Evolutionary conservation across 805 yeast species (phyloP).

Genomic region (Saturnispora sekii): DNA sequence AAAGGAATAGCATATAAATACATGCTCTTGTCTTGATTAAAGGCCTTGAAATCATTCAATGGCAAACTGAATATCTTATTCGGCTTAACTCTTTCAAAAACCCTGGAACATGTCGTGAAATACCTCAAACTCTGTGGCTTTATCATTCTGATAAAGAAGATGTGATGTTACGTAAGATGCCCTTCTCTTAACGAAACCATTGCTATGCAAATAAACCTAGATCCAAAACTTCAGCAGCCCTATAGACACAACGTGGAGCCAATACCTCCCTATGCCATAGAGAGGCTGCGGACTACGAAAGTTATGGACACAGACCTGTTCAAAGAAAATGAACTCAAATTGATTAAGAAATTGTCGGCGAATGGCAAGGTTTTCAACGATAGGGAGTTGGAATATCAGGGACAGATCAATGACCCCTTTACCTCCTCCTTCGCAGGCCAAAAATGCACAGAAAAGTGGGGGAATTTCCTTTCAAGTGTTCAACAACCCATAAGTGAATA

Average conservation of each 20-base stretch:
- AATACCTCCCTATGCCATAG: conserved; percentile 15
- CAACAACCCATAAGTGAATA: conserved; percentile 7
- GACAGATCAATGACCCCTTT: conserved; percentile 12
- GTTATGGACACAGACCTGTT: not conserved
- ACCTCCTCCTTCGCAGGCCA: conserved; percentile 13
- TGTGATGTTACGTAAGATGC: too few relatives aligned
- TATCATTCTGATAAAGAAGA: too few relatives aligned
- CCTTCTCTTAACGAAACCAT: too few relatives aligned
- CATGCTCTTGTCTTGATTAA: conserved; percentile 24
- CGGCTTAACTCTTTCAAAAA: too few relatives aligned
- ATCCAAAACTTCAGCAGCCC: not conserved
- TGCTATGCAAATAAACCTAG: not conserved
- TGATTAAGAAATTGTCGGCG: not conserved
- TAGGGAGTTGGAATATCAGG: conserved; percentile 1
- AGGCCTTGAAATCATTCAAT: too few relatives aligned
- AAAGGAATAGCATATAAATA: conserved; percentile 66
- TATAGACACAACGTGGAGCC: not conserved
- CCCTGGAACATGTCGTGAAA: too few relatives aligned
- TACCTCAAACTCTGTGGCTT: too few relatives aligned
- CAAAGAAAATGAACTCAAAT: not conserved
- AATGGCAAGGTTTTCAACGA: not conserved
- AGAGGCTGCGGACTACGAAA: conserved; percentile 9
- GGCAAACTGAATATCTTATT: too few relatives aligned
- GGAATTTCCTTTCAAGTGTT: conserved; percentile 13
- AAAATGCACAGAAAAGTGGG: conserved; percentile 12